Base-by-base conservation (phyloP, 306 rosid species). In the Pterocarpus macrocarpus region DNA sequence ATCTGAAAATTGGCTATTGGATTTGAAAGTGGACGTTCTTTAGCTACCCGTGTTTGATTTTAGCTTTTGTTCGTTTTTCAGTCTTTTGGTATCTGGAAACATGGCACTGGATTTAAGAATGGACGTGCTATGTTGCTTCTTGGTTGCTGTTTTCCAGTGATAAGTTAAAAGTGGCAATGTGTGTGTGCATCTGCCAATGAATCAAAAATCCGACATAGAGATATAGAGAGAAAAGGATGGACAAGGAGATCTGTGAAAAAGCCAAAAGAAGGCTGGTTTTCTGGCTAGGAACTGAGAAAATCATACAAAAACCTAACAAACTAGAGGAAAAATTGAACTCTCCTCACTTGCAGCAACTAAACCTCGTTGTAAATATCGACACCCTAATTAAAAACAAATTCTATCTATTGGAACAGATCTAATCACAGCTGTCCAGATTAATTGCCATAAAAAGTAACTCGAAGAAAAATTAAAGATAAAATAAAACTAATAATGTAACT, bases 351-450 rank as follows among this genome's bases (percentile, higher is more conserved):
- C 62, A 64, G 30, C 45, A 14, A 35, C 15, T 64, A 64, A 53
- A 8, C 71, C 50, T 50, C 14, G 41, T 66, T 22, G 7, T 16
- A 8, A 11, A 28, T 11, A 16, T 17, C 5, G 43, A 52, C 30
- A 14, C 16, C 64, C 35, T 71, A 34, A 9, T 32, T 71, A 10
- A n/a, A 36, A 16, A 72, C 34, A 55, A 72, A 35, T 15, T 35
- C 36, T 71, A 35, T 72, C 34, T n/a, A 38, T 36, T 71, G 77
- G 35, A 35, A 10, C 36, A 53, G 35, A 71, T 53, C 45, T 53
- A 71, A n/a, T 71, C 22, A 12, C 12, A 17, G 50, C 5, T 50
- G 38, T 53, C 38, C 36, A 10, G 53, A 36, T 5, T 35, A 53
- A 71, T n/a, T 71, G 34, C 49, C 76, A 71, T 15, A 10, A 33